These are phyloP conservation scores for Triadica sebifera DNA, from an alignment of 345 rosid genomes.

Conservation along the genomic window DNA sequence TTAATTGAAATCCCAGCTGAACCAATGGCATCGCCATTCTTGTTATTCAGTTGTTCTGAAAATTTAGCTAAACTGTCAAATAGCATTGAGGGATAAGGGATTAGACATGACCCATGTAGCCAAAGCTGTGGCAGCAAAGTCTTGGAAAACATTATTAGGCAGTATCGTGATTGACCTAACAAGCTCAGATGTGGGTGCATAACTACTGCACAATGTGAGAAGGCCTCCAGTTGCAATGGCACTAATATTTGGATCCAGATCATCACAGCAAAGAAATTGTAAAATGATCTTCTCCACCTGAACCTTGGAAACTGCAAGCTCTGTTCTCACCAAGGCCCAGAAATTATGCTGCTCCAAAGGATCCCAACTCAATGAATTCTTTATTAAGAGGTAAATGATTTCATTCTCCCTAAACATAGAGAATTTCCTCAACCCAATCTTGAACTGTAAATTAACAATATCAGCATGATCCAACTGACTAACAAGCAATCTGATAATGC, in stretches of 20 bases:
- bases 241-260: conserved; percentile 33
- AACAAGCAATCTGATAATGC: conserved; percentile 39
- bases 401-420: conserved; percentile 44
- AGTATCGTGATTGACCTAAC: conserved; percentile 43
- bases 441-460: conserved; percentile 42
- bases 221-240: conserved; percentile 51
- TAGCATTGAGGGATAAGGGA: conserved; percentile 38
- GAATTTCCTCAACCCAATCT: conserved; percentile 41
- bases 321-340: conserved; percentile 53
- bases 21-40: conserved; percentile 11
- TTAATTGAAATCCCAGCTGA: conserved; percentile 33
- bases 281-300: conserved; percentile 47
- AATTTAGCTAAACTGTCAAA: conserved; percentile 44
- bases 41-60: conserved; percentile 32
- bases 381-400: conserved; percentile 32
- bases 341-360: conserved; percentile 47
- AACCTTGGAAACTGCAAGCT: conserved; percentile 40
- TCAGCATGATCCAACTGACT: conserved; percentile 39
- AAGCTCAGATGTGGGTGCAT: conserved; percentile 47
- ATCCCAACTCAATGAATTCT: conserved; percentile 44
- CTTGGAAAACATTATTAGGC: conserved; percentile 39
- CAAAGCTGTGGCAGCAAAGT: conserved; percentile 44
- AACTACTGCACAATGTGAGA: conserved; percentile 38
- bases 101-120: conserved; percentile 45
- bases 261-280: conserved; percentile 34